phyloP scores from a whole-genome alignment of 208 protist species.

The Wallacemonas sp. region DNA sequence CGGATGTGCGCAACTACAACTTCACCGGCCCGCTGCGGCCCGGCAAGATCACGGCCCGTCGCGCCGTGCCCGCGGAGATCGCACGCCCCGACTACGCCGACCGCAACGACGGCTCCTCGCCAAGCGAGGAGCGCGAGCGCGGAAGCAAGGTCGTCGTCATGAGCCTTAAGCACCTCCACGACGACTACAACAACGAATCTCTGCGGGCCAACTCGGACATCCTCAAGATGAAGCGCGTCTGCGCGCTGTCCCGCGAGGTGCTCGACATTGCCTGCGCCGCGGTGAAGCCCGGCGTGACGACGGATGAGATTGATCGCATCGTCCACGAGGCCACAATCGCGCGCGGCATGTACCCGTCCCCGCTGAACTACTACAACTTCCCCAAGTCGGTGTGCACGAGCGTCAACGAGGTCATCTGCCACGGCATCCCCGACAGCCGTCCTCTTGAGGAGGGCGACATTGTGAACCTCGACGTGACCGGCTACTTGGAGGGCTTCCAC shows the following conservation, averaged over 20 bases:
- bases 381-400: conserved; percentile 98
- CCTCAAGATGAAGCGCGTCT: conserved; percentile 90
- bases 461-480: conserved; percentile 98
- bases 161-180: conserved; percentile 79
- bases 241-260: conserved; percentile 91
- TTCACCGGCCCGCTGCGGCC: conserved; percentile 86
- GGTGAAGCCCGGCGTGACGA: conserved; percentile 94
- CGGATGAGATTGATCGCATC: conserved; percentile 97
- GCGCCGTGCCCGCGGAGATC: conserved; percentile 75
- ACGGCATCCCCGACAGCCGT: conserved; percentile 96
- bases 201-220: conserved; percentile 79
- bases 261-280: conserved; percentile 93
- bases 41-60: conserved; percentile 81
- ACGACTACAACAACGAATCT: conserved; percentile 67
- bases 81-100: conserved; percentile 85
- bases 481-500: conserved; percentile 94
- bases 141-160: conserved; percentile 69
- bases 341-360: conserved; percentile 96
- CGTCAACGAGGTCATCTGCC: conserved; percentile 95
- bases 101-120: conserved; percentile 77
- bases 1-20: conserved; percentile 68
- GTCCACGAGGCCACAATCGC: conserved; percentile 92
- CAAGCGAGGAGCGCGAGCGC: conserved; percentile 75
- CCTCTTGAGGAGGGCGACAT: conserved; percentile 97
- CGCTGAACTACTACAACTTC: conserved; percentile 98